Base-by-base conservation (phyloP, 805 yeast species). In the Ogataea nitratoaversa region DNA sequence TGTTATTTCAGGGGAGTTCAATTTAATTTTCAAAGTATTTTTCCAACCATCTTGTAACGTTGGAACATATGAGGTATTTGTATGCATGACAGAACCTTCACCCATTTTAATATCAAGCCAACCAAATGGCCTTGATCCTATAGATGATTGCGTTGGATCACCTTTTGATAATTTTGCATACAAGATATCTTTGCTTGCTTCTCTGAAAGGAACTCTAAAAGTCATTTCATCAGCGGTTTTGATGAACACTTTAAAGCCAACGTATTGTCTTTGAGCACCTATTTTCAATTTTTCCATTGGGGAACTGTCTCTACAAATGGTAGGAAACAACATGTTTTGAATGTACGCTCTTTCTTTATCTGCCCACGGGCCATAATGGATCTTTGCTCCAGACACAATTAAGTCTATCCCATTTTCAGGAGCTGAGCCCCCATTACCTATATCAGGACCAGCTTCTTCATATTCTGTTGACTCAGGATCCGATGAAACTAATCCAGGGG, bases 311-410 rank as follows among this genome's bases (percentile, higher is more conserved):
- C 81, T 62, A 19, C 83, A 76, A 9, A 78, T 56, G 0, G 72
- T 58, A 0, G 99, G 99, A 41, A 83, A 77, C 19, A 93, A 64
- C 62, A 81, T 64, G 13, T 68, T 62, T 41, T 82, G 89, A 8
- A 90, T 53, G 2, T 79, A 74, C 2, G 69, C 70, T 14, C 95
- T 60, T 59, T 93, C 95, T 28, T 91, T 77, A 43, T 93, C 95
- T 0, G 96, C 85, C 96, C 97, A 91, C 0, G 99, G 95, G 0
- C 99, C 99, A 56, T 87, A 90, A 49, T 82, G 82, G 1, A 88
- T 63, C 0, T 85, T 79, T 0, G 88, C 79, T 40, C 75, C 72
- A 2, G 74, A 68, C 2, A 87, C 47, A 12, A 68, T 68, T 8
- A 90, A 37, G 38, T 82, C 82, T 7, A 82, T 50, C 0, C 90